Conservation (phyloP, 164 flowering plant species). For the Sextonia rubra region DNA sequence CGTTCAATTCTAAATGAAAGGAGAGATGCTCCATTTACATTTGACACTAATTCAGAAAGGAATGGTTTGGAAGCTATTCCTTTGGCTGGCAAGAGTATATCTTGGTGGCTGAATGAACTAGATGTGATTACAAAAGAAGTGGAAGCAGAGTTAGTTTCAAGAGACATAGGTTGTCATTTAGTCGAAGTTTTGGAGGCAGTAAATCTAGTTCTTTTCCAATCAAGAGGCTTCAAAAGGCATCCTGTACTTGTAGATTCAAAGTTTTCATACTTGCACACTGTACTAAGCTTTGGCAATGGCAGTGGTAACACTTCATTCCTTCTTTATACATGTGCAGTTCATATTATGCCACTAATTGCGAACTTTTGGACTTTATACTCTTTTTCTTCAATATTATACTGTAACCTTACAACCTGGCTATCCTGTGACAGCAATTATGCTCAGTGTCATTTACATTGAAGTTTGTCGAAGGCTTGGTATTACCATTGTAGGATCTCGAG, state of each 20-base stretch:
- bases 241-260: slow-evolving; percentile 48
- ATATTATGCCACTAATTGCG: not conserved
- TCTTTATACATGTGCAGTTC: not conserved
- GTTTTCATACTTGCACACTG: slow-evolving; percentile 57
- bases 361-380: too few species aligned
- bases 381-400: not conserved
- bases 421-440: slow-evolving; percentile 46
- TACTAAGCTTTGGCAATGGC: slow-evolving; percentile 46
- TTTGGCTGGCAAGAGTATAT: slow-evolving; percentile 50
- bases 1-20: slow-evolving; percentile 43
- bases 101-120: slow-evolving; percentile 53
- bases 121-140: slow-evolving; percentile 59
- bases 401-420: not conserved
- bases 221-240: slow-evolving; percentile 52
- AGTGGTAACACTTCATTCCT: slow-evolving; percentile 36
- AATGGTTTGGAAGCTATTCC: slow-evolving; percentile 43
- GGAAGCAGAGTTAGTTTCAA: slow-evolving; percentile 54
- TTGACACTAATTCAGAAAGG: slow-evolving; percentile 29
- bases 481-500: slow-evolving; percentile 59
- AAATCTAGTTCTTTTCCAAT: slow-evolving; percentile 50
- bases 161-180: slow-evolving; percentile 67
- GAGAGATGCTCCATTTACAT: slow-evolving; percentile 20
- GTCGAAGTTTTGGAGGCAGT: slow-evolving; percentile 60
- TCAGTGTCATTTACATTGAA: slow-evolving; percentile 64
- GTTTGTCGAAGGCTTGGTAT: slow-evolving; percentile 65